phyloP scores from a whole-genome alignment of 495 filamentous ascomycete species.

The Xylaria palmicola region DNA sequence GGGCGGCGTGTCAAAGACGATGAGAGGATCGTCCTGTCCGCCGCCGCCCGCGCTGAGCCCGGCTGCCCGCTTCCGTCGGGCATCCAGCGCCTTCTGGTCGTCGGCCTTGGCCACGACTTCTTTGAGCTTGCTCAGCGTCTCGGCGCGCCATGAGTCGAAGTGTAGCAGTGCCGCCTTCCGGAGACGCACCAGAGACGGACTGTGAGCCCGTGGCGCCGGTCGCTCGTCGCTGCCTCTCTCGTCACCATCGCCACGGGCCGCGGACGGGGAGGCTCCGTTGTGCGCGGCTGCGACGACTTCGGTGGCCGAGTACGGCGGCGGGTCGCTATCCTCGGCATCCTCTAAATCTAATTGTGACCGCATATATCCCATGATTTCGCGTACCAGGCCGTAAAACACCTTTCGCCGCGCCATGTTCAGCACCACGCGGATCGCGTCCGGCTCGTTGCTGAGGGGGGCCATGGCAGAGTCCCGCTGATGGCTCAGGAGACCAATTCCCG shows the following conservation, averaged over 20 bases:
- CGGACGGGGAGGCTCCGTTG: conserved; percentile 11
- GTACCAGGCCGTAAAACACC: conserved; percentile 39
- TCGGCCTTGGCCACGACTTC: conserved; percentile 37
- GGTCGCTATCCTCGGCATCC: conserved; percentile 6
- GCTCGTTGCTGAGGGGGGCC: conserved; percentile 46
- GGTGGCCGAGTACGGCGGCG: conserved; percentile 18
- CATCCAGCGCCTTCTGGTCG: conserved; percentile 34
- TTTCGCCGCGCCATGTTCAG: conserved; percentile 43
- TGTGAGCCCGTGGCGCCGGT: conserved; percentile 16
- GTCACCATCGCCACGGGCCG: background rate
- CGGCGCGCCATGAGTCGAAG: conserved; percentile 42
- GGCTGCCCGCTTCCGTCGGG: conserved; percentile 36
- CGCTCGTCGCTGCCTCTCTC: background rate
- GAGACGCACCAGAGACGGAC: conserved; percentile 32
- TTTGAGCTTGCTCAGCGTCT: conserved; percentile 35
- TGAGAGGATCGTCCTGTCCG: conserved; percentile 26
- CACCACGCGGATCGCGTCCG: conserved; percentile 43
- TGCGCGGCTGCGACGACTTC: too few species aligned
- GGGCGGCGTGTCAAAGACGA: conserved; percentile 26
- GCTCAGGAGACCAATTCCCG: too few species aligned
- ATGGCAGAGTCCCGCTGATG: conserved; percentile 22
- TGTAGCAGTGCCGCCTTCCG: conserved; percentile 37
- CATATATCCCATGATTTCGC: conserved; percentile 40
- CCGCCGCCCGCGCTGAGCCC: background rate
- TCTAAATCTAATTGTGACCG: conserved; percentile 39